These are phyloP conservation scores for Bolboschoenoplectus hybrid DNA, from an alignment of 202 grass and related monocot species.

Conservation along the genomic window DNA sequence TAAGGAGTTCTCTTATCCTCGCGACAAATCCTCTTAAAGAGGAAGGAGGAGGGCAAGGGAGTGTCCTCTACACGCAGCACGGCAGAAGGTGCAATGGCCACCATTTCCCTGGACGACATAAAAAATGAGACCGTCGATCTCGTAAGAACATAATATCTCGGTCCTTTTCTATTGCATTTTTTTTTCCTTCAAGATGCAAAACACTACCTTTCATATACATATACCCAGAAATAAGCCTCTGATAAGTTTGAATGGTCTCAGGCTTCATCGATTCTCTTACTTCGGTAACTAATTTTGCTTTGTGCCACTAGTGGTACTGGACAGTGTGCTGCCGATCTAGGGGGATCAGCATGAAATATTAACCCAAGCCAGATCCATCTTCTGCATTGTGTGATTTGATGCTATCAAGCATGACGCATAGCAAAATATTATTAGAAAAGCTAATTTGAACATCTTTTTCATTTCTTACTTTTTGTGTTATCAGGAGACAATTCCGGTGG, in stretches of 20 bases:
- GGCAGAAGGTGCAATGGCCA: conserved; percentile 38
- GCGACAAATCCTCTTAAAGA: conserved; percentile 27
- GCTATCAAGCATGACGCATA: neutral
- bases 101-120: conserved; percentile 62
- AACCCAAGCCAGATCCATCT: neutral
- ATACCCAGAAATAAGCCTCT: neutral
- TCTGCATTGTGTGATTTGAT: conserved; percentile 18
- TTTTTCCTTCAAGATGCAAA: neutral
- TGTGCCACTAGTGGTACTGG: too few relatives aligned
- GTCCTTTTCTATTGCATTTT: neutral
- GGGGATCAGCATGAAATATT: neutral
- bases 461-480: neutral
- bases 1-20: conserved; percentile 9
- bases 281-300: neutral
- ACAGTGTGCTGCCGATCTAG: neutral
- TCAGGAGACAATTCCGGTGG: conserved; percentile 89
- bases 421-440: neutral
- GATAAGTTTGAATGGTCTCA: neutral
- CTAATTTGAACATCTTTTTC: conserved; percentile 13
- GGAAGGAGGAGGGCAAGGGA: conserved; percentile 17
- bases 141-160: conserved; percentile 41
- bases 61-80: neutral
- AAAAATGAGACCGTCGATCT: conserved; percentile 72
- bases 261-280: neutral
- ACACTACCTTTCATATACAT: neutral